Evolutionary conservation across 2,329 filamentous ascomycete species (phyloP).

Genomic region (Nectriaceae sp.): DNA sequence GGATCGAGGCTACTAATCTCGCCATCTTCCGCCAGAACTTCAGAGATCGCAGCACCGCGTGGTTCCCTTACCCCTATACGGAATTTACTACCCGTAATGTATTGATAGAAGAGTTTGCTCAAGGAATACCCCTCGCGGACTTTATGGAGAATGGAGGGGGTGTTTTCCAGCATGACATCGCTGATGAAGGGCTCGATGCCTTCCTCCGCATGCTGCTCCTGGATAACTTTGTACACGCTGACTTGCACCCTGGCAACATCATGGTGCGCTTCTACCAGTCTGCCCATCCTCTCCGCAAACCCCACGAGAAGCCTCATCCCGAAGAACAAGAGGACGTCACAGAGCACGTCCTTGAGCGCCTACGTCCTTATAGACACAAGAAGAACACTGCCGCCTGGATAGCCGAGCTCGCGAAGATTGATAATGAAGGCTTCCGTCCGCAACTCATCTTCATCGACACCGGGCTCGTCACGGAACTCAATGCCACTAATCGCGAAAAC

Average conservation of each 20-base stretch:
- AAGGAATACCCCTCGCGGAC: slow-evolving; percentile 86
- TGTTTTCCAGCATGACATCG: slow-evolving; percentile 90
- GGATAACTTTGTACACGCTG: slow-evolving; percentile 97
- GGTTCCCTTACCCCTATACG: slow-evolving; percentile 92
- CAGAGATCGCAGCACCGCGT: slow-evolving; percentile 85
- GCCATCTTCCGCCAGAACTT: slow-evolving; percentile 89
- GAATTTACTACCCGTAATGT: slow-evolving; percentile 93
- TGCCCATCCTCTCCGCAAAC: slow-evolving; percentile 47
- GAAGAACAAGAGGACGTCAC: slow-evolving; percentile 73
- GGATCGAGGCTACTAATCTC: slow-evolving; percentile 92
- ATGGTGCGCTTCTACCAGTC: slow-evolving; percentile 98
- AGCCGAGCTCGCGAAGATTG: slow-evolving; percentile 72
- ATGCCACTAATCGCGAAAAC: slow-evolving; percentile 80
- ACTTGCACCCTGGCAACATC: slow-evolving; percentile 96
- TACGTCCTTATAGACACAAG: slow-evolving; percentile 68
- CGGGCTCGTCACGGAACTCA: slow-evolving; percentile 91
- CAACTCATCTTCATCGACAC: slow-evolving; percentile 98
- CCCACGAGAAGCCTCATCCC: slow-evolving; percentile 36
- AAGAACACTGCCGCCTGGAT: slow-evolving; percentile 72
- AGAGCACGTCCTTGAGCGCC: slow-evolving; percentile 78
- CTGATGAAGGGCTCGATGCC: slow-evolving; percentile 90
- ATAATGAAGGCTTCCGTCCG: slow-evolving; percentile 84
- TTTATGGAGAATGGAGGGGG: slow-evolving; percentile 92
- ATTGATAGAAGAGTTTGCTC: slow-evolving; percentile 91
- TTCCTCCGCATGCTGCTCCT: slow-evolving; percentile 96